Conservation (phyloP, 345 rosid species). For the Limnanthes douglasii region DNA sequence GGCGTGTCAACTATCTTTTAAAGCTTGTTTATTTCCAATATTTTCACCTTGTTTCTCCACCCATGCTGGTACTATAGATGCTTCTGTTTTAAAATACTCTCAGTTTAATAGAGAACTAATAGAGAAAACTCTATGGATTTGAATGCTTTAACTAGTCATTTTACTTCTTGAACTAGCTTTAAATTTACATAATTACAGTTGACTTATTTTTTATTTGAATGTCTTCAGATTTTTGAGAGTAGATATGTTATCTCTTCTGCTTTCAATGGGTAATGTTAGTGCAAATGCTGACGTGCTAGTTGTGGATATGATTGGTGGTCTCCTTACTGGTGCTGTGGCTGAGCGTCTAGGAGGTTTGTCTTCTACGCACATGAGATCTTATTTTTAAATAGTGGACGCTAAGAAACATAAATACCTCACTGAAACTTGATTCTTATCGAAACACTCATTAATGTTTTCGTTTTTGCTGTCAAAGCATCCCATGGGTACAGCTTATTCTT, state of each 20-base stretch:
- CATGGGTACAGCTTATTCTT: too few species aligned
- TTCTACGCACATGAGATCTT: neutral
- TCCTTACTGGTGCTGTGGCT: conserved; percentile 89
- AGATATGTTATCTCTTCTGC: conserved; percentile 69
- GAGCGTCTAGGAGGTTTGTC: conserved; percentile 74
- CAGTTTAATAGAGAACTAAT: neutral
- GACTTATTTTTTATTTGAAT: neutral
- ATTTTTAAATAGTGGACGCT: too few species aligned
- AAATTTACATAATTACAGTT: neutral
- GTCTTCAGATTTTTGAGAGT: conserved; percentile 55
- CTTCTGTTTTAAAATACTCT: neutral
- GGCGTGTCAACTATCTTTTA: too few species aligned
- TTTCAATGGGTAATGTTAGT: conserved; percentile 74
- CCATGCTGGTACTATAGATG: too few species aligned
- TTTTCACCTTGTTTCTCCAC: too few species aligned
- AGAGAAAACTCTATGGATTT: neutral
- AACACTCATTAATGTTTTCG: too few species aligned
- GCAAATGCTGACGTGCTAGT: conserved; percentile 72
- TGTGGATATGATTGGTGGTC: conserved; percentile 88
- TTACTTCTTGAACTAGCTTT: neutral
- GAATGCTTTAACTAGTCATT: neutral
- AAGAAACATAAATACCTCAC: too few species aligned
- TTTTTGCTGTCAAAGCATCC: too few species aligned
- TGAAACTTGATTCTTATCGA: too few species aligned
- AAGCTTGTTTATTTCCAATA: too few species aligned